Evolutionary conservation across 345 rosid species (phyloP), one percentile per base, ranked within the genome.

Genomic region (Isatis tinctoria): DNA sequence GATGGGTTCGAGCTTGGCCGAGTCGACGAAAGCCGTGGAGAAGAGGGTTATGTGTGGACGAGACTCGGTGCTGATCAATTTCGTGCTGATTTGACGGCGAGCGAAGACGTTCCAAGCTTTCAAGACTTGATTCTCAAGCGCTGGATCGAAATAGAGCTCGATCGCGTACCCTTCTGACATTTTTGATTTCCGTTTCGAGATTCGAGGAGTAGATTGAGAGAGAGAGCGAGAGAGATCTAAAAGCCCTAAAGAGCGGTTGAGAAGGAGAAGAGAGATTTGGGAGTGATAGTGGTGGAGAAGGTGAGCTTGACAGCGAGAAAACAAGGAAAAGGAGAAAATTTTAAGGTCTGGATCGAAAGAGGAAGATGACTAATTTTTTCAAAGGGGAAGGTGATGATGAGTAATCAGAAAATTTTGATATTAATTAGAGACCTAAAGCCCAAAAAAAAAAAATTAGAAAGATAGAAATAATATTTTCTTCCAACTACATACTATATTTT

Each of bases 31-130:
- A 4, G 89, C 69, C 69, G 80, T 74, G 0, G 98, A 87, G 77
- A 90, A 85, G 11, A 96, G 90, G 44, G 98, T 92, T 79, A 96
- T 85, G 80, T 89, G 96, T 2, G 99, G 99, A 10, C 99, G 92
- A 18, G 99, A 92, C 82, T 90, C 96, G 78, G 90, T 92, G 81
- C 82, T 96, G 73, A 96, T 92, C 73, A 96, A 83, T 35, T 92
- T 93, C 44, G 93, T 86, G 66, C 98, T 92, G 85, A 92, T 90
- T 79, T 96, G 98, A 40, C 98, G 99, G 61, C 97, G 97, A 52
- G 99, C 99, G 54, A 96, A 84, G 64, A 96, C 98, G 77, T 96
- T 96, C 97, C 98, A 96, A 48, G 98, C 94, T 85, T 96, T 92
- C 76, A 90, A 72, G 49, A 90, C 96, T 82, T 96, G 99, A 82